These are phyloP conservation scores for Raphidocelis subcapitata DNA, from an alignment of 139 green algal genomes.

Conservation along the genomic window DNA sequence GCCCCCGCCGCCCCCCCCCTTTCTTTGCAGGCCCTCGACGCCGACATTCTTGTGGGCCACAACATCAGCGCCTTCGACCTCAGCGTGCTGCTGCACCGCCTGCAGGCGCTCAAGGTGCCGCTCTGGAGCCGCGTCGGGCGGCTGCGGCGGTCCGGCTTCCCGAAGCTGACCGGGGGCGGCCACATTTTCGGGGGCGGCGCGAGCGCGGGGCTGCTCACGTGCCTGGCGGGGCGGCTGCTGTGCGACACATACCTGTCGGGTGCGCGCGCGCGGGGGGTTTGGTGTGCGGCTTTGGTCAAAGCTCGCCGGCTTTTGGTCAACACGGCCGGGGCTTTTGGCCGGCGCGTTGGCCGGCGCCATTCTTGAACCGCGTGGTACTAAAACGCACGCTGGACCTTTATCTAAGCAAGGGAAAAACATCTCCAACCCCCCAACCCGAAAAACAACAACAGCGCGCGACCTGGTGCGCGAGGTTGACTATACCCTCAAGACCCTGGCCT, in stretches of 20 bases:
- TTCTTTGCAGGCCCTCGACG: constrained; percentile 71
- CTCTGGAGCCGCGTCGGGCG: constrained; percentile 93
- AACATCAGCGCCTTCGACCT: constrained; percentile 94
- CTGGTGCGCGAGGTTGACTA: constrained; percentile 94
- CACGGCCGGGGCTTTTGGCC: no score
- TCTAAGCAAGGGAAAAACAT: no score
- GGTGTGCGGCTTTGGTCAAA: no score
- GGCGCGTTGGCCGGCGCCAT: no score
- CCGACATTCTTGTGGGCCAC: constrained; percentile 95
- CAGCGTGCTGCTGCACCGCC: constrained; percentile 86
- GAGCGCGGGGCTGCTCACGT: constrained; percentile 60
- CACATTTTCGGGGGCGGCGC: constrained; percentile 86
- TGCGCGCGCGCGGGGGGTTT: constrained; percentile 2
- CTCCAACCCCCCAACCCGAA: no score
- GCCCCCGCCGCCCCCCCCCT: not conserved
- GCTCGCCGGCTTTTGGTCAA: no score
- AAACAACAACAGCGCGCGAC: constrained; percentile 64
- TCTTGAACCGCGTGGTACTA: no score
- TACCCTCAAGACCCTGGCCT: constrained; percentile 84
- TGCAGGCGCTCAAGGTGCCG: constrained; percentile 84
- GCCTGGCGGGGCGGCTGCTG: constrained; percentile 83
- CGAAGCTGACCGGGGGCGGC: constrained; percentile 79
- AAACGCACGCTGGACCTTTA: no score
- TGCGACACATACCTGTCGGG: constrained; percentile 95
- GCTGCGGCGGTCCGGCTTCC: constrained; percentile 85